phyloP scores from a whole-genome alignment of 225 moss, liverwort and hornwort species.

The Bryum argenteum region DNA sequence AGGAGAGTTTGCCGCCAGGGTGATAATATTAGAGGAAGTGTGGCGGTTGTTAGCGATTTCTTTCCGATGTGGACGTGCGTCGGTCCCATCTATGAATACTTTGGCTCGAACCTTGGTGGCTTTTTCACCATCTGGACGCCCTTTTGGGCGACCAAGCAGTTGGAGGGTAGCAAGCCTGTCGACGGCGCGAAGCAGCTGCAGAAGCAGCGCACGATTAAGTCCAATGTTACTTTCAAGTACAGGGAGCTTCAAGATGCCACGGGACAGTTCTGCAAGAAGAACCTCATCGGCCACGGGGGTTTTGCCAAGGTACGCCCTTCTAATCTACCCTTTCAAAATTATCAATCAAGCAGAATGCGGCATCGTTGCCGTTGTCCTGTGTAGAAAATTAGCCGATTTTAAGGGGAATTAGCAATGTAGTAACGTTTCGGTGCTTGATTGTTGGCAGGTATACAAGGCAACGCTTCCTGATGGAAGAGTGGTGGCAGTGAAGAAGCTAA shows the following conservation, averaged over 20 bases:
- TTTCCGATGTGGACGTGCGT: slow-evolving; percentile 58
- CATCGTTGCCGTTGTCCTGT: too few species aligned
- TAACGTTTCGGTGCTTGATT: neutral
- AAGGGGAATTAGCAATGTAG: neutral
- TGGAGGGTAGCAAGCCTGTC: slow-evolving; percentile 33
- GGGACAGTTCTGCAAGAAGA: slow-evolving; percentile 43
- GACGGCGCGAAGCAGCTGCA: slow-evolving; percentile 17
- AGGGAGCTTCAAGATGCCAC: slow-evolving; percentile 51
- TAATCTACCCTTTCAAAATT: neutral
- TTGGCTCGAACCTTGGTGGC: slow-evolving; percentile 46
- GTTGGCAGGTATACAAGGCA: slow-evolving; percentile 54
- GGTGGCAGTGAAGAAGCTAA: slow-evolving; percentile 57
- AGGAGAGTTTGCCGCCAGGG: slow-evolving; percentile 28
- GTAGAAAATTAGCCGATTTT: too few species aligned
- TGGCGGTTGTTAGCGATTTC: neutral
- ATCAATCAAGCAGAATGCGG: too few species aligned
- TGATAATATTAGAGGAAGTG: neutral
- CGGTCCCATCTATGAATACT: slow-evolving; percentile 53
- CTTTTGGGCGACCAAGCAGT: slow-evolving; percentile 39
- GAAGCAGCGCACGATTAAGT: slow-evolving; percentile 42
- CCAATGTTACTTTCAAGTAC: slow-evolving; percentile 49
- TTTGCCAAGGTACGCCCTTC: slow-evolving; percentile 46
- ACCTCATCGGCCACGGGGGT: slow-evolving; percentile 51
- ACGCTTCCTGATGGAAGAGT: slow-evolving; percentile 42
- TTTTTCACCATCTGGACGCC: slow-evolving; percentile 33